Conservation (phyloP, 139 green algal genomes). For the Pleodorina starrii region DNA sequence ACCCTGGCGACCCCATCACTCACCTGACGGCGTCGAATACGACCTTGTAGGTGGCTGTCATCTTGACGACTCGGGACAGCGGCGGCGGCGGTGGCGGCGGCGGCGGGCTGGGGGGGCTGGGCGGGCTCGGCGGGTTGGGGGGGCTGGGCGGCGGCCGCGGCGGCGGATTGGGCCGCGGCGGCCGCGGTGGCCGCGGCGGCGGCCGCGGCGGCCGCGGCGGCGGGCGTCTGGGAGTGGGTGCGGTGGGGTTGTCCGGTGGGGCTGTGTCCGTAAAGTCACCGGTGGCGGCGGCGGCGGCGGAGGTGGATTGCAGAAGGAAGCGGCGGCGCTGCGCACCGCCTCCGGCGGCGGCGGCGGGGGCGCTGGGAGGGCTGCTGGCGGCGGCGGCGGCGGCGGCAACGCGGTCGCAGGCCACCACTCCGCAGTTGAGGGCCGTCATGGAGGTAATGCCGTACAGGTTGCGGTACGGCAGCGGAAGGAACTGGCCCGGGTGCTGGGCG, state of each 20-base stretch:
- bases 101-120: neutral
- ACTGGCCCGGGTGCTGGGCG: neutral
- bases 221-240: no score
- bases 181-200: neutral
- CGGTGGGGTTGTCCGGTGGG: no score
- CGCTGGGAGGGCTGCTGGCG: neutral
- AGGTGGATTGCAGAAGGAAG: neutral
- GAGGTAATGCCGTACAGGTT: neutral
- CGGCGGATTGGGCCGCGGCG: neutral
- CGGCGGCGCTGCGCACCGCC: neutral
- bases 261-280: neutral
- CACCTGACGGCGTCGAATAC: neutral
- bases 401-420: neutral
- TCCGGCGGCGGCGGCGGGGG: no score
- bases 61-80: neutral
- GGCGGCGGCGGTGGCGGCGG: neutral
- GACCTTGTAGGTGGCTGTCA: neutral
- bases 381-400: neutral
- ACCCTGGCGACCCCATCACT: no score
- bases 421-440: neutral
- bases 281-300: neutral
- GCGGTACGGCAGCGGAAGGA: constrained; percentile 24
- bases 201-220: neutral
- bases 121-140: neutral
- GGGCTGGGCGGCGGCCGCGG: neutral